phyloP scores from a whole-genome alignment of 2,329 filamentous ascomycete genomes.

The Mycosphaerella arachidis region DNA sequence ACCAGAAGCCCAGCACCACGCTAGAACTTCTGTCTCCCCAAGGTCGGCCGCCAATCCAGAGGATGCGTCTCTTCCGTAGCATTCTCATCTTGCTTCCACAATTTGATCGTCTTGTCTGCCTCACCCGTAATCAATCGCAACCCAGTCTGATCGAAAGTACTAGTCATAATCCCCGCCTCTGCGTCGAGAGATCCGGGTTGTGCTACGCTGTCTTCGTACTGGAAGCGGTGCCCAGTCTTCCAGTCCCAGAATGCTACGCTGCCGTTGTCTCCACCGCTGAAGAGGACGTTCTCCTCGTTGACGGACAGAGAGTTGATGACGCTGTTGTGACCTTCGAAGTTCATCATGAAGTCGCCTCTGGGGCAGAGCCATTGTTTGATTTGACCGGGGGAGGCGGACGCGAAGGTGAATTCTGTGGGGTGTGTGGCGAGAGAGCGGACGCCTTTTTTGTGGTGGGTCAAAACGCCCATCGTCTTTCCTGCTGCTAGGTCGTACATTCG shows the following conservation, averaged over 20 bases:
- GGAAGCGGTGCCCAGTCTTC: slow-evolving; percentile 92
- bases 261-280: slow-evolving; percentile 92
- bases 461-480: slow-evolving; percentile 89
- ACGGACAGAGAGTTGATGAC: slow-evolving; percentile 93
- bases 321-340: slow-evolving; percentile 92
- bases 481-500: slow-evolving; percentile 93
- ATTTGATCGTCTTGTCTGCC: slow-evolving; percentile 92
- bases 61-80: slow-evolving; percentile 90
- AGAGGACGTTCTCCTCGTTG: slow-evolving; percentile 92
- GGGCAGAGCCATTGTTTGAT: slow-evolving; percentile 99
- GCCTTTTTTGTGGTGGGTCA: slow-evolving; percentile 98
- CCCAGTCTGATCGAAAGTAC: slow-evolving; percentile 85
- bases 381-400: slow-evolving; percentile 80
- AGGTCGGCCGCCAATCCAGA: slow-evolving; percentile 81
- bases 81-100: slow-evolving; percentile 91
- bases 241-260: slow-evolving; percentile 98
- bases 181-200: slow-evolving; percentile 93
- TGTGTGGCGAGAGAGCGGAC: slow-evolving; percentile 80
- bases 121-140: slow-evolving; percentile 88
- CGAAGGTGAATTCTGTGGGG: slow-evolving; percentile 93
- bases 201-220: slow-evolving; percentile 82
- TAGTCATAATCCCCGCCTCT: slow-evolving; percentile 90
- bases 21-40: slow-evolving; percentile 67
- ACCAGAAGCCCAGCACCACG: neutral
- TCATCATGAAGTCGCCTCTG: slow-evolving; percentile 97